A percentile compares a stretch with the other conserved stretches of the same genome.
Evolutionary conservation across 768 basidiomycete species (phyloP).

Genomic region (Lepiota venenata): DNA sequence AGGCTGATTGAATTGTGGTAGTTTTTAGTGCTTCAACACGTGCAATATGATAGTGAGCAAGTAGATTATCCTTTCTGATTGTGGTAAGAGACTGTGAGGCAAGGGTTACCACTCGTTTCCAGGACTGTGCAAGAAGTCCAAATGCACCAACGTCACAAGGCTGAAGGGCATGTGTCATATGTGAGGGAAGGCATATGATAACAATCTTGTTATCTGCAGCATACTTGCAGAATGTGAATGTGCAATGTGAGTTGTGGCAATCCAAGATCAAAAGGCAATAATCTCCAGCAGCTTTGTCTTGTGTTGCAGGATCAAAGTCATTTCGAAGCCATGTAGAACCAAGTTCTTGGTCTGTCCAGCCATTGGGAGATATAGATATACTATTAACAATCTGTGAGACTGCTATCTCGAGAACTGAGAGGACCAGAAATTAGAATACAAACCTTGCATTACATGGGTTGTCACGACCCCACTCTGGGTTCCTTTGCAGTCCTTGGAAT

Average conservation of each 20-base stretch:
- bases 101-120: constrained; percentile 24
- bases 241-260: constrained; percentile 34
- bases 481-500: constrained; percentile 27
- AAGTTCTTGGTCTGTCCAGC: not conserved
- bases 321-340: constrained; percentile 27
- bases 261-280: constrained; percentile 32
- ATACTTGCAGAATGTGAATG: constrained; percentile 26
- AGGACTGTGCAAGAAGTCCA: constrained; percentile 27
- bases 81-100: not conserved
- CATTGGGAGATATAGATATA: no score
- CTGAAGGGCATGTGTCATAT: constrained; percentile 34
- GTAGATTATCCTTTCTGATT: constrained; percentile 27
- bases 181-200: constrained; percentile 32
- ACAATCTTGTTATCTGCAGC: constrained; percentile 25
- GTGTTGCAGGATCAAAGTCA: constrained; percentile 28
- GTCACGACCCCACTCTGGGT: constrained; percentile 19
- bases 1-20: constrained; percentile 26
- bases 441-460: constrained; percentile 28
- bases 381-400: not conserved
- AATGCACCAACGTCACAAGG: constrained; percentile 35
- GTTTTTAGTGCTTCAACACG: constrained; percentile 19
- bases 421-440: constrained; percentile 9
- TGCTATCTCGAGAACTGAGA: no score
- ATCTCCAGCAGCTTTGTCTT: constrained; percentile 14
- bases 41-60: constrained; percentile 21